phyloP scores from a whole-genome alignment of 2,329 filamentous ascomycete species.

The Xylariaceae sp. region DNA sequence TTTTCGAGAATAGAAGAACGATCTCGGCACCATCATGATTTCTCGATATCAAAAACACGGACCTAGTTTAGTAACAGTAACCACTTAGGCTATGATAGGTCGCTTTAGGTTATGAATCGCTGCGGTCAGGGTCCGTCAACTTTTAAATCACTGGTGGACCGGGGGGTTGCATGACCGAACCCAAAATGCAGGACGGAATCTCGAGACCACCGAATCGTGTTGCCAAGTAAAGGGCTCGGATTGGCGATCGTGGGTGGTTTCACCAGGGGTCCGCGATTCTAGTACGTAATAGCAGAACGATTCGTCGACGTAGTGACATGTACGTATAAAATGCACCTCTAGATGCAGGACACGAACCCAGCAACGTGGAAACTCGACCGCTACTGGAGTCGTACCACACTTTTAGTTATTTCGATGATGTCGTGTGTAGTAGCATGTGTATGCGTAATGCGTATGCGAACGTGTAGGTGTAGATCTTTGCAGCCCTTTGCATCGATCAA shows the following conservation, averaged over 20 bases:
- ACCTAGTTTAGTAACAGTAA: slow-evolving; percentile 27
- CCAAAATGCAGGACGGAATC: slow-evolving; percentile 6
- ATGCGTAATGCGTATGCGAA: no score
- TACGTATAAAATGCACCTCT: slow-evolving; percentile 22
- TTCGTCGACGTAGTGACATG: slow-evolving; percentile 19
- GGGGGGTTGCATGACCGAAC: neutral
- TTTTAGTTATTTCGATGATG: slow-evolving; percentile 20
- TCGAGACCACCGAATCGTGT: slow-evolving; percentile 19
- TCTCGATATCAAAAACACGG: slow-evolving; percentile 19
- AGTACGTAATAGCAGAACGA: slow-evolving; percentile 33
- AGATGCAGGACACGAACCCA: slow-evolving; percentile 29
- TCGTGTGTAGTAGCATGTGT: no score
- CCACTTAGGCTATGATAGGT: neutral
- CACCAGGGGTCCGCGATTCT: slow-evolving; percentile 28
- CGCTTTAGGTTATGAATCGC: neutral
- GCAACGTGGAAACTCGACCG: slow-evolving; percentile 28
- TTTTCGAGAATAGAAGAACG: slow-evolving; percentile 43
- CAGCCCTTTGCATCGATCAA: slow-evolving; percentile 11
- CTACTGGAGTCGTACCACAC: neutral
- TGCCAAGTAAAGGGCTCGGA: slow-evolving; percentile 17
- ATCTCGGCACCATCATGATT: slow-evolving; percentile 45
- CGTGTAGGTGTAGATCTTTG: slow-evolving; percentile 4
- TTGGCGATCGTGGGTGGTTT: slow-evolving; percentile 21
- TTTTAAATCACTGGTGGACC: neutral
- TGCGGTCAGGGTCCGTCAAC: neutral